These are phyloP conservation scores for Eucalyptus curtisii DNA, from an alignment of 345 rosid species.

Conservation along the genomic window DNA sequence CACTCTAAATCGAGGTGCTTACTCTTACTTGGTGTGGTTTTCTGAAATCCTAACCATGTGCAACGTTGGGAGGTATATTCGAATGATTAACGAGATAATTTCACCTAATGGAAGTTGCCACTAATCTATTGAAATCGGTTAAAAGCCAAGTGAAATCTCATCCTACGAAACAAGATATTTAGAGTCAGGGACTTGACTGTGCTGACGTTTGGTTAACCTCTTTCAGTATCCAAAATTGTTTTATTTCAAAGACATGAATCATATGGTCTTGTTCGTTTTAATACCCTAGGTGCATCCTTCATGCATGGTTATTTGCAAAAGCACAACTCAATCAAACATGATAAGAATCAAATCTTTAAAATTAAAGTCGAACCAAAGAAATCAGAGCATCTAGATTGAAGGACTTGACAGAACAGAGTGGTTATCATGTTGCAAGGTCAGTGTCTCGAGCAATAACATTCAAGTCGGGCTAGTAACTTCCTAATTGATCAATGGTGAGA, in stretches of 20 bases:
- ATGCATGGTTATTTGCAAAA: neutral
- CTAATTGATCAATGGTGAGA: neutral
- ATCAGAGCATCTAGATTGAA: neutral
- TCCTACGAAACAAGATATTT: neutral
- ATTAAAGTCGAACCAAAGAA: too few species aligned
- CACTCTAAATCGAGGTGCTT: neutral
- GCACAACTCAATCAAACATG: neutral
- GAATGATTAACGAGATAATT: too few species aligned
- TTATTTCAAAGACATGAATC: neutral
- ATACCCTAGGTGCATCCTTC: neutral
- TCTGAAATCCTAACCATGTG: rapidly evolving
- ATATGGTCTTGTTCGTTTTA: neutral
- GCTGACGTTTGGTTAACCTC: rapidly evolving
- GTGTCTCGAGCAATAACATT: neutral
- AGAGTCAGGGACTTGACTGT: neutral
- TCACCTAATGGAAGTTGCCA: neutral
- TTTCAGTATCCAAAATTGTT: rapidly evolving
- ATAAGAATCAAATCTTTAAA: rapidly evolving
- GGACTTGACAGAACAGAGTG: neutral
- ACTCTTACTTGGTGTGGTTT: neutral
- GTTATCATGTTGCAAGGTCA: neutral
- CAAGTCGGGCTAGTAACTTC: neutral
- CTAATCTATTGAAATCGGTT: neutral
- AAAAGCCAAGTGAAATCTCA: neutral
- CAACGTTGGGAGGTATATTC: neutral